Evolutionary conservation across 257 asterid species (phyloP), one percentile per base, ranked within the genome.

Genomic region (Oldenlandia corymbosa): DNA sequence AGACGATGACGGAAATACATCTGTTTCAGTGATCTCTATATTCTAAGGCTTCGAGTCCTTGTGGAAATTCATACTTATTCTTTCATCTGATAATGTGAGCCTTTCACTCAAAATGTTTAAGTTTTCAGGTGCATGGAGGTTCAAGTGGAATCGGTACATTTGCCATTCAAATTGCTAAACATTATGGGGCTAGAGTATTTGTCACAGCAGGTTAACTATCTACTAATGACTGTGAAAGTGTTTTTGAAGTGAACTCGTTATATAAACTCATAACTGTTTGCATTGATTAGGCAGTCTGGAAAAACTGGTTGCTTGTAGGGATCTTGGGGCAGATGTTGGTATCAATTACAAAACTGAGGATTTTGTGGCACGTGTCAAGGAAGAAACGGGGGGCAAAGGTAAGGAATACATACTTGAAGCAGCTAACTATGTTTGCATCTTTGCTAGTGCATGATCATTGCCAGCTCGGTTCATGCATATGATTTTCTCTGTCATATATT

Each of bases 71-170:
- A 28, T 47, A 32, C n/a, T n/a, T n/a, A 8, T 14, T n/a, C 18
- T 12, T 59, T 26, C 55, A 41, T 28, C 16, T 12, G 39, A 6
- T 18, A 16, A 28, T 18, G 7, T 0, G 7, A 0, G 26, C 34
- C 23, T 27, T 3, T 3, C 23, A 41, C 36, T 43, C 28, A 59
- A 12, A 52, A 16, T 67, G 7, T 12, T 8, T 26, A 28, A 42
- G 20, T 69, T 67, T 73, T 68, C 85, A 93, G 99, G 79, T 93
- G 70, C 99, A 93, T 62, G 99, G 99, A 32, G 99, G 99, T 67
- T 90, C 99, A 66, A 93, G 99, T 73, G 99, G 99, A 63, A 90
- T 90, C 26, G 99, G 99, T 62, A 87, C 99, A 28, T 93, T 93
- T 79, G 91, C 99, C 41, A 93, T 89, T 76, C 99, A 93, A 73